Evolutionary conservation across 2,329 filamentous ascomycete genomes (phyloP).

Genomic region (Paraphoma sp.): DNA sequence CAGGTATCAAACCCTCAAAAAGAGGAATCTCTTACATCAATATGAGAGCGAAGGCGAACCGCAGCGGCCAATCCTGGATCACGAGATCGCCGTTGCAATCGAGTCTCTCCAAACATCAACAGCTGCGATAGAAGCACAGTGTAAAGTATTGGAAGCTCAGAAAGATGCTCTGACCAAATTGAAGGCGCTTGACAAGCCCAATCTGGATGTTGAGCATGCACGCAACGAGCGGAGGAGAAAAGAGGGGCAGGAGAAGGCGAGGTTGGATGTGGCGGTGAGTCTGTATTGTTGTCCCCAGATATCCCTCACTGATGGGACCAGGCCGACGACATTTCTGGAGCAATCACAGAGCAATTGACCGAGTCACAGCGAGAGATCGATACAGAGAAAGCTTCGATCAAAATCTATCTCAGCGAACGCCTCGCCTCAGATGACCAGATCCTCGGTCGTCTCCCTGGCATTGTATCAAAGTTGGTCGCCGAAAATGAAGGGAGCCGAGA

Average conservation of each 20-base stretch:
- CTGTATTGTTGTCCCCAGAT: neutral
- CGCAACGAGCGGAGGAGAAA: slow-evolving; percentile 46
- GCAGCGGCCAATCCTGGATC: slow-evolving; percentile 61
- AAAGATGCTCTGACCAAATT: slow-evolving; percentile 65
- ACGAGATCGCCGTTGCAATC: slow-evolving; percentile 67
- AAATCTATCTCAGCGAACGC: slow-evolving; percentile 57
- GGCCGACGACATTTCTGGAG: slow-evolving; percentile 40
- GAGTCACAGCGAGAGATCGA: slow-evolving; percentile 58
- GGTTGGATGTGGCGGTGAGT: slow-evolving; percentile 48
- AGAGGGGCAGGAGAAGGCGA: slow-evolving; percentile 49
- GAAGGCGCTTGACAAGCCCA: slow-evolving; percentile 55
- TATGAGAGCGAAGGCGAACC: slow-evolving; percentile 38
- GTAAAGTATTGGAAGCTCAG: slow-evolving; percentile 66
- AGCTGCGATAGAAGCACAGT: slow-evolving; percentile 68
- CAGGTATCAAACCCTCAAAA: slow-evolving; percentile 35
- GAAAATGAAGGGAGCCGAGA: slow-evolving; percentile 59
- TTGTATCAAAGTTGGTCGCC: slow-evolving; percentile 65
- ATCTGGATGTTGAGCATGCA: slow-evolving; percentile 47
- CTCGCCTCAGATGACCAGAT: slow-evolving; percentile 70
- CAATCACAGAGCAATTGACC: slow-evolving; percentile 42
- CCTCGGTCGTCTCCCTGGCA: slow-evolving; percentile 69
- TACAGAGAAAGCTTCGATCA: slow-evolving; percentile 54
- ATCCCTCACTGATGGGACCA: slow-evolving; percentile 10
- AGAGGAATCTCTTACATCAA: slow-evolving; percentile 40
- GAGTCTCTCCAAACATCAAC: slow-evolving; percentile 70